Base-by-base conservation (phyloP, 75 land plant genomes). In the Gnetum montanum region DNA sequence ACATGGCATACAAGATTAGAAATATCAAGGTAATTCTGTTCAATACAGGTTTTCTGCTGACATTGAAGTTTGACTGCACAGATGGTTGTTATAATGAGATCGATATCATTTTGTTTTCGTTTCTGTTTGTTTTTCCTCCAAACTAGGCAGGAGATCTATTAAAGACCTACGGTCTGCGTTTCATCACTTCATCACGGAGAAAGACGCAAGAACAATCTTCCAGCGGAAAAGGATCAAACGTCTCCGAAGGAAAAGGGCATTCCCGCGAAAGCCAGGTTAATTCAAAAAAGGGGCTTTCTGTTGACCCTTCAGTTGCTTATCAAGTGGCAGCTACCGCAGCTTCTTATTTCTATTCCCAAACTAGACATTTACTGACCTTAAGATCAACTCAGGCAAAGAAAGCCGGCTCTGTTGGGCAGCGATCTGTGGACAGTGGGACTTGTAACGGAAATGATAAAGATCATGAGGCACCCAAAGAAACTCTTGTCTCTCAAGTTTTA, bases 301-400 rank as follows among this genome's bases (percentile, higher is more conserved):
- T 74, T 36, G 69, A 67, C 54, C 59, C 75, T 16, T 62, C 67
- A 35, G 59, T 70, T 50, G 80, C 80, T 4, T 86, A 70, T 69
- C 41, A 69, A 29, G 56, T 80, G 52, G 84, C 78, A 13, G 84
- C 91, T 31, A 62, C 90, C 13, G 88, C 86, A 24, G 93, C 93
- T 40, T 80, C 93, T 13, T 81, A 81, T 62, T 41, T 86, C n/a
- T 76, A 74, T 40, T 74, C 81, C 31, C 79, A 64, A 22, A 75
- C 89, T 29, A 74, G 24, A 54, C 67, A 58, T 62, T 55, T 81
- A 34, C 65, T 74, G 16, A 74, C 69, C 15, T 74, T 66, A 30
- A 33, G 20, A 26, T 43, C 69, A 1, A 46, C 54, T 19, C 24
- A 27, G 16, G 44, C 41, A 25, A 48, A 20, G 24, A 24, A 11